Base-by-base conservation (phyloP, 2,329 filamentous ascomycete species). In the Pseudohalonectria lignicola region DNA sequence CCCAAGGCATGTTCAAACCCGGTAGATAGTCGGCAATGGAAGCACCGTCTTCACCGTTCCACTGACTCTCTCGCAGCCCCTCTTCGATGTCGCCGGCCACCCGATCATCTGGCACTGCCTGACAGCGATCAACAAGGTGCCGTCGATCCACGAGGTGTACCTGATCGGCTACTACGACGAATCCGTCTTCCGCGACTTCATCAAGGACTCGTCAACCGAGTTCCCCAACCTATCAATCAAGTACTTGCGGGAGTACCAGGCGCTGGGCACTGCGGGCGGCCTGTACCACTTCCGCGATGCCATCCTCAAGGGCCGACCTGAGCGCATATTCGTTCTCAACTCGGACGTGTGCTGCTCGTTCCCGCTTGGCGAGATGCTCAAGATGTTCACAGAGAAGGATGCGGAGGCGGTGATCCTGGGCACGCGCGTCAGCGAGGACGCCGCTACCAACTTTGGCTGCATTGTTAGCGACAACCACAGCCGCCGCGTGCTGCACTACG, bases 141-240 rank as follows among this genome's bases (percentile, higher is more conserved):
- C 86, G 53, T 82, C 85, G 54, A 74, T 98, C 62, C 85, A 87
- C 57, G 92, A 98, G 64, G 90, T 98, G 52, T 88, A 92, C 69
- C 81, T 98, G 55, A 93, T 98, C 56, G 92, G 92, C 56, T 98
- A 98, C 76, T 98, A 96, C 63, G 92, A 98, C 59, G 92, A 96
- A 67, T 75, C 78, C 32, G 86, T 96, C 53, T 95, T 96, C 75
- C 84, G 87, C 54, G 88, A 95, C 64, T 96, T 96, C 67, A 94
- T 96, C 70, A 94, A 94, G 64, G 84, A 94, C 57, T 78, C 87
- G 43, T 71, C 79, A 43, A 76, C 76, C 59, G 82, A 86, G 57
- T 94, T 94, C 66, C 86, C 88, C 39, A 76, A 86, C 55, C 78
- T 96, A 53, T 79, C 79, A 52, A 86, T 96, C 65, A 86, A 88